Base-by-base conservation (phyloP, 2,329 filamentous ascomycete species). In the Exophiala dermatitidis region DNA sequence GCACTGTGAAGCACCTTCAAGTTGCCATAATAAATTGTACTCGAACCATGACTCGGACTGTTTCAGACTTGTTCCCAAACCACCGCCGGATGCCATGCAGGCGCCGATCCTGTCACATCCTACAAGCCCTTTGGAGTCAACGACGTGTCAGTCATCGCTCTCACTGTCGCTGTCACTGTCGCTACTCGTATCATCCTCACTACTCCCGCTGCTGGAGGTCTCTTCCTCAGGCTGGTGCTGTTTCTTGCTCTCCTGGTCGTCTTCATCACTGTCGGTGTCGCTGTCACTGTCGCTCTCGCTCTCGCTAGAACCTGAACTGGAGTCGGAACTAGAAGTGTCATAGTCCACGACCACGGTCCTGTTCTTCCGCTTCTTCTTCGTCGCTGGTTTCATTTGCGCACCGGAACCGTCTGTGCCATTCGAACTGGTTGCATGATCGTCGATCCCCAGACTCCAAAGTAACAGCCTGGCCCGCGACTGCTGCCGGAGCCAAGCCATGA, bases 161-260 rank as follows among this genome's bases (percentile, higher is more conserved):
- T 53, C 48, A 32, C 33, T 31, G 33, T 45, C 42, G 36, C 28
- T 51, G 45, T 56, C 53, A 29, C 50, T 48, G 33, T 52, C 45
- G 28, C 46, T 50, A 26, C 31, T 34, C 3, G 81, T 87, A 2
- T 98, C 91, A 90, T 93, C 87, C 64, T 41, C 38, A 28, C 38
- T 41, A 32, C 93, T 93, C 7, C 91, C 97, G 72, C 79, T 91
- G 28, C 83, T 83, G 52, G 88, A 96, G 66, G 80, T 95, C 5
- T 72, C 97, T 37, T 77, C 95, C 38, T 91, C 84, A 62, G 90
- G 86, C 31, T 38, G 12, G 4, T n/a, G 38, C 38, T 41, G 38
- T 26, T 41, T 26, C 38, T 5, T 28, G 5, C 3, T 29, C 19
- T 49, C 47, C 19, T 8, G 9, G 34, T 36, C 31, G 34, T 42